Base-by-base conservation (phyloP, 441 rosid genomes). In the Gossypium gossypioides region DNA sequence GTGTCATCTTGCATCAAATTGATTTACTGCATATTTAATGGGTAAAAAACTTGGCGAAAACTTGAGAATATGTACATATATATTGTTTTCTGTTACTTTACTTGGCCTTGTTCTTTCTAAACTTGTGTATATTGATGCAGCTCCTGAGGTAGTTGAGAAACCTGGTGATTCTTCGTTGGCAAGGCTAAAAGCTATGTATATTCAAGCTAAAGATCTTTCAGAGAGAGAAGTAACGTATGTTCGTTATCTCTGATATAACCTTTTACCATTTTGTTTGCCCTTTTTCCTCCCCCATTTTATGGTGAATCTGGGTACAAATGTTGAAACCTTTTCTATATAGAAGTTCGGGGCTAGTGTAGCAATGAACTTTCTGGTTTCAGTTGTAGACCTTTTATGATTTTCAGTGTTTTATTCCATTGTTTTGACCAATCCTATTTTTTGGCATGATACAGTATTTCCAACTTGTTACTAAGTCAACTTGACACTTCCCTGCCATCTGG, bases 141-240 rank as follows among this genome's bases (percentile, higher is more conserved):
- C 90, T 69, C 97, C 97, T 6, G 99, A 92, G 81, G 80, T 94
- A 72, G 96, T 92, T 74, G 99, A 92, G 88, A 92, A 88, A 82
- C 94, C 93, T 29, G 92, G 91, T 61, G 99, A 95, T 84, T 81
- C 15, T 80, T 89, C 96, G 12, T 85, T 91, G 62, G 72, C 86
- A 42, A 92, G 50, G 86, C 89, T 92, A 61, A 92, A 83, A 83
- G 12, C 0, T 72, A 78, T 84, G 32, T 95, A 95, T 70, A 87
- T 79, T 71, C 91, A 72, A 58, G 98, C 97, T 7, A 95, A 81
- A 82, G 97, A 88, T 9, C 93, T 95, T 71, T 92, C 97, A 0
- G 99, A 92, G 82, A 85, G 0, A 78, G 96, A 95, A 95, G 85
- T 86, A 65, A 74, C 4, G 99, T 95, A 85, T 62, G 90, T 70